Evolutionary conservation across 2,329 filamentous ascomycete genomes (phyloP), one percentile per base, ranked within the genome.

Genomic region (Xylaria sp.): DNA sequence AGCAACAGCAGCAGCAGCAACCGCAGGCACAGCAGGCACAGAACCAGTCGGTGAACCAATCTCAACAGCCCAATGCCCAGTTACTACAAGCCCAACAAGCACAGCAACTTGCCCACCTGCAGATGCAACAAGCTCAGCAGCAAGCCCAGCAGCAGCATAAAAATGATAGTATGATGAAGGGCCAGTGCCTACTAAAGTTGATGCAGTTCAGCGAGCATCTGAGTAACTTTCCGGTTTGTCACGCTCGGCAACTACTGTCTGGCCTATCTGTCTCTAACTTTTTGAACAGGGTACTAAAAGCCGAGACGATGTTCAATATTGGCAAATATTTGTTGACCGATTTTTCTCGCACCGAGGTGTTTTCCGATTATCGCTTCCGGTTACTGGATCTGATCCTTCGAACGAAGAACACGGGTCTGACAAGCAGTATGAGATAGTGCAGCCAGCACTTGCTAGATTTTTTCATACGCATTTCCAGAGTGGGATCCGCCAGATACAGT

Each of bases 381-480:
- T 86, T 52, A 82, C 79, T 48, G 84, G 87, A 23, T 70, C 70
- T 18, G 73, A 75, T 13, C 63, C 70, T 2, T 41, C 71, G 9
- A 81, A 81, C 65, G 87, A 90, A 52, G 85, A 89, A 53, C 81
- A 81, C 41, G 70, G 63, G 10, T 84, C 83, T 20, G 87, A 91
- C 63, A 97, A 97, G 82, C 89, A 91, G 75, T 97, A 94, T 75
- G 94, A 97, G 78, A 93, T 98, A 57, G 88, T 91, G 2, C 93
- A 89, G 66, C 88, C 94, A 3, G 92, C 92, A 0, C 84, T 99
- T 53, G 89, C 95, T 39, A 90, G 95, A 75, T 98, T 96, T 79
- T 97, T 97, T 78, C 89, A 92, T 74, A 94, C 93, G 0, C 91
- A 97, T 75, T 97, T 96, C 77, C 90, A 91, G 65, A 95, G 93